Evolutionary conservation across 768 basidiomycete species (phyloP), one percentile per base, ranked within the genome.

Genomic region (Brasilioporus rufonigricans): DNA sequence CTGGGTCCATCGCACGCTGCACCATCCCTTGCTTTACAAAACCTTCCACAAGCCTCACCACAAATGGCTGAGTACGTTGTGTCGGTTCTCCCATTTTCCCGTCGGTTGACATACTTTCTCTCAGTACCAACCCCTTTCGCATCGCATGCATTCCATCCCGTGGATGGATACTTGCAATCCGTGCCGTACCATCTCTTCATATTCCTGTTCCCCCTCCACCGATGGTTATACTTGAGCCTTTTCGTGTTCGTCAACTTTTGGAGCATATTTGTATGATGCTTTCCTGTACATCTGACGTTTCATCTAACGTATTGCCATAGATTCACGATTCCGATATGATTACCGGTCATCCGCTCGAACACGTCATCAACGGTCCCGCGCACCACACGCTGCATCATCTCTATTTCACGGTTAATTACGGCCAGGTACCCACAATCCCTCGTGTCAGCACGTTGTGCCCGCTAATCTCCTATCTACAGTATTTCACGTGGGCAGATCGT

Each of bases 241-340:
- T 98, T 98, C 70, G 86, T 93, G 38, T 79, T 89, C 50, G 91
- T 98, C 67, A 98, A 98, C 76, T 81, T 89, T 65, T 98, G 97
- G 97, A 85, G 77, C 57, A 94, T 98, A 70, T 80, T 97, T 56
- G 91, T 92, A 66, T 48, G 86, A 39, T 77, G 29, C 12, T 18
- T 5, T 14, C 18, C 32, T 32, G 16, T 32, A 21, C 21, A 11
- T 23, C 6, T 31, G 36, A 52, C 45, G 45, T 14, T 46, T 26
- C 13, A 52, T 41, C 27, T 46, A 47, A 48, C 6, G 59, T 29
- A 1, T 29, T 13, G 24, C 10, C 9, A 26, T 66, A 93, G 92
- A 99, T 99, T 61, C 96, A 99, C 68, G 97, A 99, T 72, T 95
- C 93, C 4, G 97, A 98, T 76, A 98, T 99, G 96, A 85, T 98